A percentile compares a stretch with the other conserved stretches of the same genome.
Conservation (phyloP, 441 rosid genomes). For the Arabidopsis lyrata region DNA sequence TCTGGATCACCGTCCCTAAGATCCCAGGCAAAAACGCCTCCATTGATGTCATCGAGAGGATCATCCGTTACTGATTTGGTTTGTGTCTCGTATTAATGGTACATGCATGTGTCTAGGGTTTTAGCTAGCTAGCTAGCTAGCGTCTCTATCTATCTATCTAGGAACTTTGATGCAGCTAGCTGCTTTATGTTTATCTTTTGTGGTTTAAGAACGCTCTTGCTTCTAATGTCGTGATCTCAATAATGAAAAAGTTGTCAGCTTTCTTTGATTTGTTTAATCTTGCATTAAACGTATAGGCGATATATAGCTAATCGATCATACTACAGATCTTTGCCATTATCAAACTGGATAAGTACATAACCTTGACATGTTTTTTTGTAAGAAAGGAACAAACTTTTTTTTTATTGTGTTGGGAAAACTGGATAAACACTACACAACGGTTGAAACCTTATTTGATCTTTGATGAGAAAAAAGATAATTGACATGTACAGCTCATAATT, state of each 20-base stretch:
- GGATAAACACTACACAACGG: not conserved
- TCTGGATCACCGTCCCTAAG: constrained; percentile 40
- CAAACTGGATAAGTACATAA: not conserved
- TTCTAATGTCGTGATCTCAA: not conserved
- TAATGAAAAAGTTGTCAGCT: not conserved
- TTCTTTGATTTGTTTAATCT: not conserved
- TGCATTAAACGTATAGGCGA: not conserved
- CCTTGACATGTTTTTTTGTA: not conserved
- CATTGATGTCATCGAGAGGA: not conserved
- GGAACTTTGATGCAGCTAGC: not conserved
- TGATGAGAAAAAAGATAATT: not conserved
- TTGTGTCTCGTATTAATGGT: not conserved
- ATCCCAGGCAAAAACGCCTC: not conserved
- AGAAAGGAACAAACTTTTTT: not conserved
- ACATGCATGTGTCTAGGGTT: not conserved
- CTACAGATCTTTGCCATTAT: not conserved
- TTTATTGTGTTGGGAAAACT: not conserved
- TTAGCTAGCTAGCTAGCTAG: not conserved
- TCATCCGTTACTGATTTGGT: not conserved
- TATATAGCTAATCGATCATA: not conserved
- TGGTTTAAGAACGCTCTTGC: constrained; percentile 2
- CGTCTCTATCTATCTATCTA: not conserved
- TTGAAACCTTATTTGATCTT: not conserved
- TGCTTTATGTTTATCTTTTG: constrained; percentile 8
- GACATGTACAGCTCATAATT: not conserved